A percentile compares a stretch with the other conserved stretches of the same genome.
Evolutionary conservation across 1,284 basidiomycete genomes (phyloP).

Genomic region (Trichosporon sp.): DNA sequence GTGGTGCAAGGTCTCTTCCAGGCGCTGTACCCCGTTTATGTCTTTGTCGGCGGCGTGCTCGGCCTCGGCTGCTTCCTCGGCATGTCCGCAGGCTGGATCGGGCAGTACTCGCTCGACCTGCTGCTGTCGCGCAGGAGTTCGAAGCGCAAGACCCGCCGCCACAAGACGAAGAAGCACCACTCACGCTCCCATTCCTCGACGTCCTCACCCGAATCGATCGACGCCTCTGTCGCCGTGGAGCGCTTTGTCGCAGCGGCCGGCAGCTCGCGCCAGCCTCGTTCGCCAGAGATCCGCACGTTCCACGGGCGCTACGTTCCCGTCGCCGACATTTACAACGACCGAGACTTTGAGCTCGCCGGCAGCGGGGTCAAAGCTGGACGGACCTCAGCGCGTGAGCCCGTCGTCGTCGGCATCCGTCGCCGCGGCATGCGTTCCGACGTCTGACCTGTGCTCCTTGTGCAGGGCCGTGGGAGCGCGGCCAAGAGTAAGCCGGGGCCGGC

Average conservation of each 20-base stretch:
- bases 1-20: conserved; percentile 35
- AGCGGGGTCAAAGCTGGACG: neutral
- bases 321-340: conserved; percentile 27
- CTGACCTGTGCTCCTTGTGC: conserved; percentile 11
- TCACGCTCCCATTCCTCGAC: neutral
- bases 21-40: conserved; percentile 47
- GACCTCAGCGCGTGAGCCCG: conserved; percentile 33
- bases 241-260: neutral
- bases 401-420: conserved; percentile 38
- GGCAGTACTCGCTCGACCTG: conserved; percentile 35
- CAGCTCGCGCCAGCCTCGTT: neutral
- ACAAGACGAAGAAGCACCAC: conserved; percentile 20
- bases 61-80: conserved; percentile 48
- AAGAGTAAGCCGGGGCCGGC: neutral
- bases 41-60: conserved; percentile 49
- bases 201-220: neutral
- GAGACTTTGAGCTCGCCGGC: neutral
- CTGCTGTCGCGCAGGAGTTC: conserved; percentile 23
- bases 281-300: conserved; percentile 1
- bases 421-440: conserved; percentile 23
- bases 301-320: conserved; percentile 32
- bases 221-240: neutral
- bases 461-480: neutral
- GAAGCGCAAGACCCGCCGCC: conserved; percentile 20
- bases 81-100: conserved; percentile 44